These are phyloP conservation scores for Draba incana DNA, from an alignment of 345 rosid species.

Conservation along the genomic window DNA sequence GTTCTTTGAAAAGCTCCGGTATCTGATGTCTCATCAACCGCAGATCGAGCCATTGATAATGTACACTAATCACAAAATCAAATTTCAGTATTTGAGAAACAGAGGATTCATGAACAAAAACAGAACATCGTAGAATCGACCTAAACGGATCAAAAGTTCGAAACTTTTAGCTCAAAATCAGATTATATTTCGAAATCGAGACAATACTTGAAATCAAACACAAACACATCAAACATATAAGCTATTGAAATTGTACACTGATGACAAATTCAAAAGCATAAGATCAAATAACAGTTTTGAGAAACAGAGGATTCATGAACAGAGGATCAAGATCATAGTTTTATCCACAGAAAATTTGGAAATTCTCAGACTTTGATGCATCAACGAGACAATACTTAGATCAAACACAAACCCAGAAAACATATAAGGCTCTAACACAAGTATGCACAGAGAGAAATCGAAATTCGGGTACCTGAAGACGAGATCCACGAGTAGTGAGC, in stretches of 20 bases:
- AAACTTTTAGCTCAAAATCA: conserved; percentile 23
- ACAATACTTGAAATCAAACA: background rate
- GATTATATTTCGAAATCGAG: background rate
- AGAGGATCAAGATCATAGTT: no score
- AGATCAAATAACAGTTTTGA: no score
- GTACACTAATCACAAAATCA: conserved; percentile 34
- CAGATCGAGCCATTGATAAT: conserved; percentile 73
- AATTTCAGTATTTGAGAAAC: background rate
- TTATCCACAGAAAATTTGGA: no score
- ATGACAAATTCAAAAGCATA: no score
- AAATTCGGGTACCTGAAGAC: conserved; percentile 37
- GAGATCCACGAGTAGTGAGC: conserved; percentile 34
- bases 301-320: no score
- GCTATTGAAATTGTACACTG: no score
- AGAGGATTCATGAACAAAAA: conserved; percentile 8
- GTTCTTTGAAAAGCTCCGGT: conserved; percentile 77
- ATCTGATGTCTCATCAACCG: conserved; percentile 71
- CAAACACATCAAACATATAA: background rate
- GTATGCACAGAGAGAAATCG: background rate
- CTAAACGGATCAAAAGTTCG: conserved; percentile 20
- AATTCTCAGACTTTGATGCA: no score
- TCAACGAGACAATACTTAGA: no score
- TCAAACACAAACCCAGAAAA: no score
- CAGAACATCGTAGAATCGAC: background rate
- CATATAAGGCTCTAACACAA: background rate